Conservation (phyloP, 1,139 yeast species). For the Wickerhamiella infanticola region DNA sequence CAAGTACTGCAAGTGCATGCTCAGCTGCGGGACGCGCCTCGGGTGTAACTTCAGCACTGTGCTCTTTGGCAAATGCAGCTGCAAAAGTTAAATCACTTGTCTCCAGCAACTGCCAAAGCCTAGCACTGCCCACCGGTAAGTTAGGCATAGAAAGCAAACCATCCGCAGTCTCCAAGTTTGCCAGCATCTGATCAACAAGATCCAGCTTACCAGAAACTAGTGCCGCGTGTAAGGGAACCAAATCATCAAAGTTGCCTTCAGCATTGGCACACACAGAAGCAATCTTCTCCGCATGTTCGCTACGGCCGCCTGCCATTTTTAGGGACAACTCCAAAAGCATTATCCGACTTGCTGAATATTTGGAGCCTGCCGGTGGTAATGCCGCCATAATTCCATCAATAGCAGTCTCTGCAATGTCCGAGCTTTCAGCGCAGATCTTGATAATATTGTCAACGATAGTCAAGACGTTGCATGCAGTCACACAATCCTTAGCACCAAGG, state of each 20-base stretch:
- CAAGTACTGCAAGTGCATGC: background rate
- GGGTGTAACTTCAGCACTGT: background rate
- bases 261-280: background rate
- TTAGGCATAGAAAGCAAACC: background rate
- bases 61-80: background rate
- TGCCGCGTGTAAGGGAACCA: background rate
- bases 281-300: background rate
- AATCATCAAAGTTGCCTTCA: background rate
- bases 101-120: background rate
- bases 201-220: background rate
- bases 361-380: constrained; percentile 15
- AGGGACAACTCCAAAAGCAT: constrained; percentile 13
- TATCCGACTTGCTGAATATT: constrained; percentile 10
- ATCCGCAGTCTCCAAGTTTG: background rate
- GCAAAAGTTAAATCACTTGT: background rate
- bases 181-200: background rate
- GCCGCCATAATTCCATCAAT: constrained; percentile 15
- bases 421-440: background rate
- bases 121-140: background rate
- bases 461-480: constrained; percentile 48
- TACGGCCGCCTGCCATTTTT: constrained; percentile 2
- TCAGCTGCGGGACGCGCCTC: background rate
- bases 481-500: constrained; percentile 65
- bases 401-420: constrained; percentile 5
- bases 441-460: constrained; percentile 13